phyloP scores from a whole-genome alignment of 2,329 filamentous ascomycete species.

The Exophiala lecanii-corni region DNA sequence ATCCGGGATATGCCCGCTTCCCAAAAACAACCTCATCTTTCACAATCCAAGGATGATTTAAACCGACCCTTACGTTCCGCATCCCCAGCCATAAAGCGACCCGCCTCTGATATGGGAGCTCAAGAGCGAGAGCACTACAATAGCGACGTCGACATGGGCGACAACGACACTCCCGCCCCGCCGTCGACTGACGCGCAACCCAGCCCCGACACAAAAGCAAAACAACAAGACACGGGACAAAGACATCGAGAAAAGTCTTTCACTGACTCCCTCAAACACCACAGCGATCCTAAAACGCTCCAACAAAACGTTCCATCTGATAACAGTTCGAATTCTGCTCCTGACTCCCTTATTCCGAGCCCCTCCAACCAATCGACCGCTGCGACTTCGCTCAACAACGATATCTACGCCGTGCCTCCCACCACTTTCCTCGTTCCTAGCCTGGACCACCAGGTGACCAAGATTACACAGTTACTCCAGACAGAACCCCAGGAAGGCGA shows the following conservation, averaged over 20 bases:
- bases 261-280: slow-evolving; percentile 21
- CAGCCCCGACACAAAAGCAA: slow-evolving; percentile 21
- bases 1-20: slow-evolving; percentile 35
- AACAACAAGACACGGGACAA: slow-evolving; percentile 20
- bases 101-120: slow-evolving; percentile 51
- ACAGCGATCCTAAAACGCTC: slow-evolving; percentile 38
- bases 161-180: slow-evolving; percentile 12
- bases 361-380: slow-evolving; percentile 37
- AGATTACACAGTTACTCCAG: slow-evolving; percentile 58
- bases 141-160: slow-evolving; percentile 33
- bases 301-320: slow-evolving; percentile 26
- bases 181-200: slow-evolving; percentile 9
- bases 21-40: slow-evolving; percentile 25
- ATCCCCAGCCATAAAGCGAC: slow-evolving; percentile 51
- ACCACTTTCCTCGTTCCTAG: slow-evolving; percentile 36
- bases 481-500: slow-evolving; percentile 62
- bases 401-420: slow-evolving; percentile 14
- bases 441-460: slow-evolving; percentile 68
- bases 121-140: slow-evolving; percentile 28
- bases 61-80: slow-evolving; percentile 37
- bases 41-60: slow-evolving; percentile 26
- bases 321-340: slow-evolving; percentile 32
- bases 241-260: slow-evolving; percentile 20
- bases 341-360: slow-evolving; percentile 35
- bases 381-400: slow-evolving; percentile 28